Percentiles rank a stretch among this genome's conserved stretches.
Conservation (phyloP, 2,329 filamentous ascomycete species). For the Pyrenophora graminea region DNA sequence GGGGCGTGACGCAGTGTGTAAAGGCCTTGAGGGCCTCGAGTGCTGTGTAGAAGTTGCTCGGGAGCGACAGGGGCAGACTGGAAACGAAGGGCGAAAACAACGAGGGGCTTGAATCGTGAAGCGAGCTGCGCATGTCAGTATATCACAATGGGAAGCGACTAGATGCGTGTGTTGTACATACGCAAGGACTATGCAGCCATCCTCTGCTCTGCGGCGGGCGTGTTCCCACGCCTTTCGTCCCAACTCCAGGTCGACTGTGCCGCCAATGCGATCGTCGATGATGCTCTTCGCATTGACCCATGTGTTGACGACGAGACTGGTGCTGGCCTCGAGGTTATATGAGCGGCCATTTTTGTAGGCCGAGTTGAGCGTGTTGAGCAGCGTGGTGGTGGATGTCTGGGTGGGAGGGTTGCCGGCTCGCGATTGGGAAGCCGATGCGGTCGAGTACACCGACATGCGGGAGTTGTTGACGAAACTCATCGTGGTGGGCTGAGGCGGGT, state of each 20-base stretch:
- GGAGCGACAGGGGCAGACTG: slow-evolving; percentile 78
- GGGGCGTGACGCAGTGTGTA: slow-evolving; percentile 81
- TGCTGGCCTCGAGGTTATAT: slow-evolving; percentile 86
- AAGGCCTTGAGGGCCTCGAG: slow-evolving; percentile 85
- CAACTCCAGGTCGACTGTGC: slow-evolving; percentile 78
- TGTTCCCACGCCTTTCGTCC: slow-evolving; percentile 92
- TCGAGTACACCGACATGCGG: slow-evolving; percentile 66
- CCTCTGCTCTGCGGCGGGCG: slow-evolving; percentile 88
- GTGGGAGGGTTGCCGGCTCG: slow-evolving; percentile 66
- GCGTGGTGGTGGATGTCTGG: slow-evolving; percentile 88
- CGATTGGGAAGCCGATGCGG: slow-evolving; percentile 61
- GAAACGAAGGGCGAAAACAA: slow-evolving; percentile 79
- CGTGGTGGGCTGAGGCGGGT: slow-evolving; percentile 31
- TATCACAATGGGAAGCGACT: background rate
- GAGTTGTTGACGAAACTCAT: slow-evolving; percentile 61
- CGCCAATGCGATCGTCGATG: slow-evolving; percentile 71
- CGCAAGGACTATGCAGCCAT: slow-evolving; percentile 90
- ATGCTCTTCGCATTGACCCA: slow-evolving; percentile 82
- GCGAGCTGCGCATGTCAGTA: slow-evolving; percentile 63
- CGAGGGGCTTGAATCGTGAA: slow-evolving; percentile 87
- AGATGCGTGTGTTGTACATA: slow-evolving; percentile 52
- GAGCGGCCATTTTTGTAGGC: slow-evolving; percentile 80
- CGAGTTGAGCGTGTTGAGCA: slow-evolving; percentile 90
- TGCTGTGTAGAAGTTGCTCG: slow-evolving; percentile 74
- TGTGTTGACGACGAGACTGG: slow-evolving; percentile 91